Base-by-base conservation (phyloP, 768 basidiomycete genomes). In the Collybia sp. region DNA sequence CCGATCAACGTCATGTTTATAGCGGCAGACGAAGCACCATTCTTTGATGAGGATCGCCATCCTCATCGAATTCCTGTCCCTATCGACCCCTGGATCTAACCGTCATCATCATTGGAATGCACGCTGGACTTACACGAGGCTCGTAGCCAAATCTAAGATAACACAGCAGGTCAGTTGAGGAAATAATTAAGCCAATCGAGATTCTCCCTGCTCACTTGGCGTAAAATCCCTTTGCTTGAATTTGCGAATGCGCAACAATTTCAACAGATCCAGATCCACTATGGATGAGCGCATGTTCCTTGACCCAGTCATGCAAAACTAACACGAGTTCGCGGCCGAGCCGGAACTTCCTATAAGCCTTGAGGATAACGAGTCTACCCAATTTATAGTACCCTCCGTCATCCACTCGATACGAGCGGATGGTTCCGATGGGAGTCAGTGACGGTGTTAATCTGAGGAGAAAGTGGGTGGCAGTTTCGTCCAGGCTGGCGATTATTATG, bases 21-120 rank as follows among this genome's bases (percentile, higher is more conserved):
- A 67, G 64, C 48, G 75, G 71, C 55, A 87, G 62, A 51, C 66
- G 70, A 54, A 75, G 65, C 49, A 83, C 73, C 88, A 92, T 88
- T 66, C 80, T 83, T 61, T 91, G 88, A 75, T 93, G 89, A 47
- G 86, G 88, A 58, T 79, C 88, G 30, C 88, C 89, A 46, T 86
- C 90, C 67, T 83, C 87, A 64, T 86, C 85, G 67, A 87, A 89
- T 61, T 80, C 76, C 18, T 75, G 73, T 51, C 83, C 85, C 83
- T 89, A 63, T 30, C 35, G 54, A 56, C 30, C 43, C n/a, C 30
- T 48, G 42, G 43, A 31, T 34, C 31, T 16, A 41, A 41, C 32
- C 39, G 51, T 31, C 43, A 48, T 47, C 55, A 43, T 8, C 30
- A 40, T 47, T 44, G 51, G 49, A 55, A 40, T 51, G 25, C 4